These are phyloP conservation scores for Themeda triandra DNA, from an alignment of 176 grass and related monocot species.

Conservation along the genomic window DNA sequence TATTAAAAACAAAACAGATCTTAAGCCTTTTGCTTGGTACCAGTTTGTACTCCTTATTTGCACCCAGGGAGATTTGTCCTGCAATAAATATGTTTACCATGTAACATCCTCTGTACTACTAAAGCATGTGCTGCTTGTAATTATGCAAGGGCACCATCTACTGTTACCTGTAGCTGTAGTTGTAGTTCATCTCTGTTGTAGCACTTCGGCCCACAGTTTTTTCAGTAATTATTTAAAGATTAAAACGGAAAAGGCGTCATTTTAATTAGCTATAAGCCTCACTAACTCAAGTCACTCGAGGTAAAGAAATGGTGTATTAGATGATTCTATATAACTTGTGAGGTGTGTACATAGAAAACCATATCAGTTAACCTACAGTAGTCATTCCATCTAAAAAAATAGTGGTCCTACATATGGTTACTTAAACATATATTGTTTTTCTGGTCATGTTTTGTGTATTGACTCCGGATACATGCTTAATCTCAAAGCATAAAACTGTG, in stretches of 20 bases:
- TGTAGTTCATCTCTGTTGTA: neutral
- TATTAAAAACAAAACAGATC: neutral
- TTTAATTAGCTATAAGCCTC: neutral
- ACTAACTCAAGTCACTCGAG: neutral
- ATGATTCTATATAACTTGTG: neutral
- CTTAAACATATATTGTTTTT: neutral
- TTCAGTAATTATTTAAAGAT: neutral
- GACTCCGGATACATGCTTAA: neutral
- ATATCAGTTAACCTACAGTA: neutral
- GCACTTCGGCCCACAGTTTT: neutral
- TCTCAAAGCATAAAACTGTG: neutral
- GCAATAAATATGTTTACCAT: neutral
- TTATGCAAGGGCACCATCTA: constrained; percentile 5
- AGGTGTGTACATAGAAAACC: neutral
- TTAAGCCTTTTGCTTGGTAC: constrained; percentile 17
- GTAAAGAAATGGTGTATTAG: neutral
- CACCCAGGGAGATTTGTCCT: neutral
- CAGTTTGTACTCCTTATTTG: constrained; percentile 3
- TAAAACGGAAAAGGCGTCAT: neutral
- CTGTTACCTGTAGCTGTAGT: too few species aligned
- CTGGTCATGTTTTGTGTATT: neutral
- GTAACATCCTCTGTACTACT: neutral
- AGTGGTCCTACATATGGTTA: neutral
- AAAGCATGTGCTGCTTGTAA: constrained; percentile 2
- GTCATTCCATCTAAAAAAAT: neutral